Evolutionary conservation across 257 asterid genomes (phyloP).

Genomic region (Nicotiana tomentosiformis): DNA sequence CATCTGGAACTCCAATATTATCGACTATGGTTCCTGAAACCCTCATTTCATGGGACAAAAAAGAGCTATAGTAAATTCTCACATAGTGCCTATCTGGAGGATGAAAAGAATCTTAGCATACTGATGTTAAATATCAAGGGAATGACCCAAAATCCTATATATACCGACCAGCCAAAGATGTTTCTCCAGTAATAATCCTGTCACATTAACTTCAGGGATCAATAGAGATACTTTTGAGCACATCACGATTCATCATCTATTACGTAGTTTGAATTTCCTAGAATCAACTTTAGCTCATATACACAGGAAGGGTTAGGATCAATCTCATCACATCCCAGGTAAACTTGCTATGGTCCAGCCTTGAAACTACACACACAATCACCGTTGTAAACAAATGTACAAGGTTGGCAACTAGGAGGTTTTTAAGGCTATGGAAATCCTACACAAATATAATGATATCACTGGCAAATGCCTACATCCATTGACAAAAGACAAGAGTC

Average conservation of each 20-base stretch:
- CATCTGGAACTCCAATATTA: constrained; percentile 2
- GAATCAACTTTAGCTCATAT: not conserved
- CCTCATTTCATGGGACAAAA: not conserved
- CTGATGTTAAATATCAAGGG: not conserved
- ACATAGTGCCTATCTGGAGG: not conserved
- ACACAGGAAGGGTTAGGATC: not conserved
- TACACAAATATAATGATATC: too few species aligned
- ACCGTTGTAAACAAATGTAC: not conserved
- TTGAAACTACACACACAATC: not conserved
- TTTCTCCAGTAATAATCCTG: constrained; percentile 10
- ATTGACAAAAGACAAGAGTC: not conserved
- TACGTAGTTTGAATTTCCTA: not conserved
- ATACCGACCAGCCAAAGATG: constrained; percentile 7
- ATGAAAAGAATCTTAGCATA: not conserved
- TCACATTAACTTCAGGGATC: not conserved
- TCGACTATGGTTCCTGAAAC: not conserved
- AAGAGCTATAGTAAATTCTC: constrained; percentile 3
- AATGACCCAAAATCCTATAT: constrained; percentile 3
- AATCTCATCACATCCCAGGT: not conserved
- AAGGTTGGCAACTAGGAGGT: not conserved
- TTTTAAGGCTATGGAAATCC: too few species aligned
- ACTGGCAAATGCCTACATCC: not conserved
- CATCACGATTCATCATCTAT: not conserved
- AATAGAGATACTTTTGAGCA: not conserved
- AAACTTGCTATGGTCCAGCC: not conserved